Conservation (phyloP, 1,284 basidiomycete genomes). For the Exobasidium rhododendri region DNA sequence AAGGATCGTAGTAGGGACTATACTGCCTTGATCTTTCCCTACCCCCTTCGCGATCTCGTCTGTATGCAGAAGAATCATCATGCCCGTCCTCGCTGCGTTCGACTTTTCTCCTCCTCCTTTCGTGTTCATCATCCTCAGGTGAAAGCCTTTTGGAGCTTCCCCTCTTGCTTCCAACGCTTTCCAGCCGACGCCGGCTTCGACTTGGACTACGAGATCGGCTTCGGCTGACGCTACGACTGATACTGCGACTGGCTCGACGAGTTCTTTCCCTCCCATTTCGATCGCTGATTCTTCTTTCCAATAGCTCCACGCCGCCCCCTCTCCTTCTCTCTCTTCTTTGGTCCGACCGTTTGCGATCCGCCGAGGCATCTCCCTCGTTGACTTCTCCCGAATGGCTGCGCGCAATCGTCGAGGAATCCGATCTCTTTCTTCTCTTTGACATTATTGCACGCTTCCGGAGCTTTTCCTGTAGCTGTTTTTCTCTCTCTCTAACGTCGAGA, state of each 20-base stretch:
- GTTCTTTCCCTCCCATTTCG: background rate
- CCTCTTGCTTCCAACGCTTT: background rate
- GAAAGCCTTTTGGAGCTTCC: background rate
- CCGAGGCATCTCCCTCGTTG: slow-evolving; percentile 4
- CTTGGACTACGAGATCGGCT: slow-evolving; percentile 7
- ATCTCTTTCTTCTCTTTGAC: slow-evolving; percentile 2
- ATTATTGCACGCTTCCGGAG: slow-evolving; percentile 27
- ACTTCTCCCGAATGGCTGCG: background rate
- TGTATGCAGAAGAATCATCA: background rate
- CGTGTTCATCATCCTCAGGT: background rate
- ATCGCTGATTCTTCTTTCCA: background rate
- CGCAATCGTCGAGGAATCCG: slow-evolving; percentile 1
- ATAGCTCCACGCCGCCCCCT: slow-evolving; percentile 17
- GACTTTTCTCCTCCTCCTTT: background rate
- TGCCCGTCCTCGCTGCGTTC: background rate
- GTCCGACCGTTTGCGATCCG: slow-evolving; percentile 39
- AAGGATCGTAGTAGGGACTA: background rate
- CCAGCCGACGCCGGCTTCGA: background rate
- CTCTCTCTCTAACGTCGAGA: slow-evolving; percentile 34
- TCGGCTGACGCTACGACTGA: background rate
- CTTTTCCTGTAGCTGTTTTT: slow-evolving; percentile 48
- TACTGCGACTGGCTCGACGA: background rate
- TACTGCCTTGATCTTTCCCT: too few relatives aligned
- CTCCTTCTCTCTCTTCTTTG: slow-evolving; percentile 39
- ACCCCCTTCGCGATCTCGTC: background rate